phyloP scores from a whole-genome alignment of 1,284 basidiomycete genomes.

The Pyrrhoderma lamaoense region DNA sequence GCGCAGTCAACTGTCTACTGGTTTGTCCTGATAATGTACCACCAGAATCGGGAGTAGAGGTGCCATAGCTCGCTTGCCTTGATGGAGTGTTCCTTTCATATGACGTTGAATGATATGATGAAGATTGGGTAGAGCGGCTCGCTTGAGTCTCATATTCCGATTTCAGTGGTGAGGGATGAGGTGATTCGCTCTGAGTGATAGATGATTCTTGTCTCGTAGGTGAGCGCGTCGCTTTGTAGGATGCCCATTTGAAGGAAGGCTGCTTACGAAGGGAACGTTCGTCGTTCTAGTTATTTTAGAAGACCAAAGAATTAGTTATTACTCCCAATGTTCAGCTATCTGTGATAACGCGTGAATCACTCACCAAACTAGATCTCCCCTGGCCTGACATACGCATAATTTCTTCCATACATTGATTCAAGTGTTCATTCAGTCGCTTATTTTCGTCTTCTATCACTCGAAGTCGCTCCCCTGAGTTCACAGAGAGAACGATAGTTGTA shows the following conservation, averaged over 20 bases:
- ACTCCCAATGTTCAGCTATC: constrained; percentile 5
- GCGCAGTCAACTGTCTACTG: constrained; percentile 25
- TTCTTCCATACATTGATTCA: constrained; percentile 62
- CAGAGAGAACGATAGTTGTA: background rate
- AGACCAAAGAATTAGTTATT: constrained; percentile 4
- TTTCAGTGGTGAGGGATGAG: constrained; percentile 68
- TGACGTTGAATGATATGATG: constrained; percentile 19
- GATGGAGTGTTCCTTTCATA: constrained; percentile 22
- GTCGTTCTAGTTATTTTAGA: constrained; percentile 32
- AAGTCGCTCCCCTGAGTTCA: constrained; percentile 56
- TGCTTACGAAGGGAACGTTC: constrained; percentile 55
- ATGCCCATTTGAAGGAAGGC: constrained; percentile 78
- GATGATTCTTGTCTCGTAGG: constrained; percentile 62
- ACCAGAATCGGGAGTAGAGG: constrained; percentile 17
- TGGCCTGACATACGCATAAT: constrained; percentile 40
- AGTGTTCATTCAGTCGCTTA: constrained; percentile 49
- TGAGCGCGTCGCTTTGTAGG: constrained; percentile 64
- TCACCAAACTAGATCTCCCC: constrained; percentile 30
- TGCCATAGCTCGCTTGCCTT: constrained; percentile 14
- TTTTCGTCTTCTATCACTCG: constrained; percentile 71
- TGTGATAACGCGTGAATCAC: constrained; percentile 7
- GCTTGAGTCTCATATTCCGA: constrained; percentile 56
- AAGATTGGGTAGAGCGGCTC: constrained; percentile 27
- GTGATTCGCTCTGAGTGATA: constrained; percentile 45
- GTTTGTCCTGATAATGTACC: constrained; percentile 21